Percentiles rank a stretch among this genome's conserved stretches.
These are phyloP conservation scores for Russula sp. DNA, from an alignment of 768 basidiomycete genomes.

Conservation along the genomic window DNA sequence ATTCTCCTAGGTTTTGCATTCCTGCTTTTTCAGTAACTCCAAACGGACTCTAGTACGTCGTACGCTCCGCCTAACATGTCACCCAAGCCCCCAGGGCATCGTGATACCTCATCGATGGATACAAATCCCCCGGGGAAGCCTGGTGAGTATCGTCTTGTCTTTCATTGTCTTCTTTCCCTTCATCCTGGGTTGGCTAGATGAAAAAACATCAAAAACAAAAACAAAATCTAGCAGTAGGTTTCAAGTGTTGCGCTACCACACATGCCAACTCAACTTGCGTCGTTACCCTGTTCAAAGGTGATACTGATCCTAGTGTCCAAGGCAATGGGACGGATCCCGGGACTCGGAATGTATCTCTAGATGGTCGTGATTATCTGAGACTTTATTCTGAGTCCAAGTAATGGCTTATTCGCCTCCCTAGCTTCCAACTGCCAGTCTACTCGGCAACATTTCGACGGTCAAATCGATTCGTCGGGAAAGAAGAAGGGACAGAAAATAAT, in stretches of 20 bases:
- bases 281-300: not conserved
- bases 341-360: not conserved
- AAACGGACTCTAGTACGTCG: not conserved
- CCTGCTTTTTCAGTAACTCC: not conserved
- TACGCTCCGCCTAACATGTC: conserved; percentile 1
- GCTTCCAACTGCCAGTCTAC: not conserved
- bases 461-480: not conserved
- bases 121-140: not conserved
- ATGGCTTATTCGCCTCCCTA: not conserved
- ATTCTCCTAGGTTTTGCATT: not conserved
- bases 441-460: not conserved
- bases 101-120: not conserved
- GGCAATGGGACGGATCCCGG: not conserved
- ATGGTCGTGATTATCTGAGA: not conserved
- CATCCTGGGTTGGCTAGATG: conserved; percentile 4
- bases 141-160: not conserved
- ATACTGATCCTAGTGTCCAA: not conserved
- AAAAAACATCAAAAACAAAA: not conserved
- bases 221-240: not conserved
- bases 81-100: not conserved
- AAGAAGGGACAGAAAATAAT: not conserved
- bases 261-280: not conserved
- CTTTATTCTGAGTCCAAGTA: not conserved
- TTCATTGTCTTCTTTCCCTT: not conserved
- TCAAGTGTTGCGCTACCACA: no score